Percentiles rank a stretch among this genome's conserved stretches.
phyloP scores from a whole-genome alignment of 1,284 basidiomycete genomes.

The Malassezia japonica region DNA sequence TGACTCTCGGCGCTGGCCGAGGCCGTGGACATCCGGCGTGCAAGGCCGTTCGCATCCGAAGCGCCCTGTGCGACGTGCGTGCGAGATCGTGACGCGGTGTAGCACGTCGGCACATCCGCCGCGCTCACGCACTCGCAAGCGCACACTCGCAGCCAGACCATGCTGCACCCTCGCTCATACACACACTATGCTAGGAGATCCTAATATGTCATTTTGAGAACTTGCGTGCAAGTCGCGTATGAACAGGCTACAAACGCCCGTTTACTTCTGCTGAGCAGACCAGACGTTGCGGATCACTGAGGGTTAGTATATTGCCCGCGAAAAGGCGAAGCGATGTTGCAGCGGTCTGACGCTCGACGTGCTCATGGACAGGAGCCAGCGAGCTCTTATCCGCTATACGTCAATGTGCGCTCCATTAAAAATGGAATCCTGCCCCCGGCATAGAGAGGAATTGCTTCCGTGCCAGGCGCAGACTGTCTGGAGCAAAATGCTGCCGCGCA shows the following conservation, averaged over 20 bases:
- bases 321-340: constrained; percentile 22
- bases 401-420: constrained; percentile 37
- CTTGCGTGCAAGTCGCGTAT: background rate
- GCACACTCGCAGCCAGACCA: no score
- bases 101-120: no score
- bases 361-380: constrained; percentile 29
- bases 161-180: no score
- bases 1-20: no score
- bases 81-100: no score
- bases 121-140: no score
- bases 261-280: constrained; percentile 26
- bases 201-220: constrained; percentile 1
- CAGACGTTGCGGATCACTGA: constrained; percentile 42
- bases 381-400: constrained; percentile 40
- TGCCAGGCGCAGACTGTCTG: constrained; percentile 40
- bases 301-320: background rate
- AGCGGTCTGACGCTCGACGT: constrained; percentile 44
- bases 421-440: constrained; percentile 42
- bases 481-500: constrained; percentile 19
- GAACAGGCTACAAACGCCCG: background rate
- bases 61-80: no score
- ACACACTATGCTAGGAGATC: background rate
- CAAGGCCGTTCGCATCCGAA: no score
- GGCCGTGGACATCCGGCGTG: no score
- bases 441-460: constrained; percentile 19